Percentiles rank a stretch among this genome's conserved stretches.
These are phyloP conservation scores for Penicillium crustosum DNA, from an alignment of 2,329 filamentous ascomycete genomes.

Conservation along the genomic window DNA sequence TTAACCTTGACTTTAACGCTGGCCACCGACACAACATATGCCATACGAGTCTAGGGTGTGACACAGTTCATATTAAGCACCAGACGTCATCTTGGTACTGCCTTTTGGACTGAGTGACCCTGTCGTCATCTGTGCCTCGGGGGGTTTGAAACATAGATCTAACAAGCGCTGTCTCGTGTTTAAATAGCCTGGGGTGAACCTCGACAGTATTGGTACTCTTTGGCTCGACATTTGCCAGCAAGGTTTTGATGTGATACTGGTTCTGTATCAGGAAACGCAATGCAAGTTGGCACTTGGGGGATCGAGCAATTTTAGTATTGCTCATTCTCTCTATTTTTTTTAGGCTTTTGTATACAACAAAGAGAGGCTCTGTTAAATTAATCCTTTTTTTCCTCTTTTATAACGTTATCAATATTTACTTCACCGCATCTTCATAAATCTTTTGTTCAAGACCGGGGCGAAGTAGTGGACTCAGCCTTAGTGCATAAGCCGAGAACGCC, in stretches of 20 bases:
- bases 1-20: background rate
- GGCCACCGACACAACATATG: background rate
- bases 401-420: background rate
- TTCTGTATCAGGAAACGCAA: background rate
- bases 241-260: background rate
- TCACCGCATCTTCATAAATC: background rate
- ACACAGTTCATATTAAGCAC: background rate
- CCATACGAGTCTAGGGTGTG: background rate
- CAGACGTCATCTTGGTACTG: background rate
- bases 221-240: background rate
- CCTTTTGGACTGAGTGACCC: background rate
- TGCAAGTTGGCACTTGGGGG: background rate
- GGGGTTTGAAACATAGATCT: background rate
- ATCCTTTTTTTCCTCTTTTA: background rate
- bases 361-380: background rate
- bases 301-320: background rate
- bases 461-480: conserved; percentile 3
- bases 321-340: background rate
- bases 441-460: background rate
- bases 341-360: background rate
- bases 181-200: background rate
- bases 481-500: background rate
- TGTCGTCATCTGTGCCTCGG: background rate
- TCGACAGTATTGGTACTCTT: background rate
- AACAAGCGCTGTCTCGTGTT: background rate